phyloP scores from a whole-genome alignment of 441 rosid genomes.

The Codiaeum variegatum region DNA sequence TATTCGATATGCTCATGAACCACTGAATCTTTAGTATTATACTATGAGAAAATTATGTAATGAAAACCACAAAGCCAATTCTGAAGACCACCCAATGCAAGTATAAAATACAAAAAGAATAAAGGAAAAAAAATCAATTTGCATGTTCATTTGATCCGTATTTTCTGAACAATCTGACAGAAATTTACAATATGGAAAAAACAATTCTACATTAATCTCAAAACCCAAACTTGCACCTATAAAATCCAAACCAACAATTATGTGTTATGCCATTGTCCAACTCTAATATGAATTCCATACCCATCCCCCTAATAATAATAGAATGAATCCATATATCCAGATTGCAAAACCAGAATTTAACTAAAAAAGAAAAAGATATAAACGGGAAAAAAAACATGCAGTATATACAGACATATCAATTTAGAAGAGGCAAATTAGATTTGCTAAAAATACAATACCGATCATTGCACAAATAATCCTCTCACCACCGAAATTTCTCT shows the following conservation, averaged over 20 bases:
- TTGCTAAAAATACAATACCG: constrained; percentile 24
- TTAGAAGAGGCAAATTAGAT: too few species aligned
- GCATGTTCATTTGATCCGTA: constrained; percentile 1
- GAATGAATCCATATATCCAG: background rate
- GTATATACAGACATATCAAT: background rate
- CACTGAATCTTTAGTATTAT: background rate
- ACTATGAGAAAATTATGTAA: background rate
- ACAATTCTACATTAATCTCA: background rate
- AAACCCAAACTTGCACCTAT: background rate
- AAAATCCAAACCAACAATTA: background rate
- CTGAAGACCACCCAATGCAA: background rate
- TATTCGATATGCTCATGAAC: constrained; percentile 6
- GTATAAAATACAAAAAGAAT: background rate
- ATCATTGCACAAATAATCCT: constrained; percentile 18
- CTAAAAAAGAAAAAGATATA: background rate
- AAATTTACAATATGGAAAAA: background rate
- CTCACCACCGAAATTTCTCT: background rate
- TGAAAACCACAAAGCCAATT: background rate
- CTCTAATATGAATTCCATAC: background rate
- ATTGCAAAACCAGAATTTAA: constrained; percentile 8
- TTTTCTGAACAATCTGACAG: background rate
- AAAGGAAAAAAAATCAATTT: background rate
- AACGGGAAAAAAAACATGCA: background rate
- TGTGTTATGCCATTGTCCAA: background rate
- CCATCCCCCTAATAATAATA: background rate